These are phyloP conservation scores for Colletotrichum echinochloae DNA, from an alignment of 2,329 filamentous ascomycete species.

Conservation along the genomic window DNA sequence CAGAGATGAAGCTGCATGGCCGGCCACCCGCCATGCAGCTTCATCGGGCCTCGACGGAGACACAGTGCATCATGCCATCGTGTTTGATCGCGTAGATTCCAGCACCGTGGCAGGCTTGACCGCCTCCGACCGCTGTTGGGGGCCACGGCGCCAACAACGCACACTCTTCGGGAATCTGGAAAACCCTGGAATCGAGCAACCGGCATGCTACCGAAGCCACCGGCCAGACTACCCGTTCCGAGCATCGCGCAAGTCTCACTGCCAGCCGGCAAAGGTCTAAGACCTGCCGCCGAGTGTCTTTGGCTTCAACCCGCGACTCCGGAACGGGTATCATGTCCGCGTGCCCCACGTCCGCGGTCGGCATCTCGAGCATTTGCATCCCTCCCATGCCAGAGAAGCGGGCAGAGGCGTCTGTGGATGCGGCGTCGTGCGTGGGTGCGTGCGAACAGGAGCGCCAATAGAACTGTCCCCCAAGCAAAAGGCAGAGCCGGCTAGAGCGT, in stretches of 20 bases:
- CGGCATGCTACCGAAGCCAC: not conserved
- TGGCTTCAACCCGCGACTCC: slow-evolving; percentile 12
- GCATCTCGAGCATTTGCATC: not conserved
- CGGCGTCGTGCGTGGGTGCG: not conserved
- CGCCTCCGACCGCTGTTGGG: not conserved
- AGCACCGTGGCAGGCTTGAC: not conserved
- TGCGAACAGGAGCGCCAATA: slow-evolving; percentile 10
- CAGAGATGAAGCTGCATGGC: not conserved
- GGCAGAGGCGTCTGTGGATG: slow-evolving; percentile 1
- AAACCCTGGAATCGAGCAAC: not conserved
- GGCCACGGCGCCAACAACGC: not conserved
- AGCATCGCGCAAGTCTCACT: slow-evolving; percentile 1
- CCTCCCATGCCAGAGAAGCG: slow-evolving; percentile 24
- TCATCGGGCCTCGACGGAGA: not conserved
- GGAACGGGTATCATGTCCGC: slow-evolving; percentile 20
- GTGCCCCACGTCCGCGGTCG: not conserved
- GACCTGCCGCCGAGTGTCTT: not conserved
- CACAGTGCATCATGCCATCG: not conserved
- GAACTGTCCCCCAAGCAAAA: not conserved
- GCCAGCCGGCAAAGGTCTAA: slow-evolving; percentile 10
- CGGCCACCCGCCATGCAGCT: too few relatives aligned
- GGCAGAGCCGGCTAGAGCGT: slow-evolving; percentile 17
- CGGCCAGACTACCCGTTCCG: not conserved
- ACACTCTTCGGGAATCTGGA: not conserved
- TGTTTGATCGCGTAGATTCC: not conserved